These are phyloP conservation scores for Biancaea sappan DNA, from an alignment of 306 rosid genomes.

Conservation along the genomic window DNA sequence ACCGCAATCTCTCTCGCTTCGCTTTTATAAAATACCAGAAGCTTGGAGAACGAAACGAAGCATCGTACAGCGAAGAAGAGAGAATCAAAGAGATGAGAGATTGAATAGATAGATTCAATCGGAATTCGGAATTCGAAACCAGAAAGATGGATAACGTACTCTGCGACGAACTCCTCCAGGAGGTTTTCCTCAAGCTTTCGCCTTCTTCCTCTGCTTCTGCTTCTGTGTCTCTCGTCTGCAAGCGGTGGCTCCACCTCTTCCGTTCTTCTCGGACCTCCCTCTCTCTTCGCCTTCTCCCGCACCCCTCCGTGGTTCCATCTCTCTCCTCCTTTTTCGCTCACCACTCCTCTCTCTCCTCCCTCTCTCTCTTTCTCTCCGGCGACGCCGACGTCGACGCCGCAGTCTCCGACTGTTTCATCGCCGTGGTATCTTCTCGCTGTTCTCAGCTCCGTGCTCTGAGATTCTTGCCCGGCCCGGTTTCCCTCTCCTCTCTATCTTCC, in stretches of 20 bases:
- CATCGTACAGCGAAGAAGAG: too few relatives aligned
- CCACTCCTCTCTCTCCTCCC: constrained; percentile 63
- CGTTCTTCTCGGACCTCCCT: constrained; percentile 69
- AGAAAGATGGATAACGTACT: constrained; percentile 54
- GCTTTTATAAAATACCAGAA: neutral
- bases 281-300: constrained; percentile 56
- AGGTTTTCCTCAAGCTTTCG: constrained; percentile 69
- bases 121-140: neutral
- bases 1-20: constrained; percentile 33
- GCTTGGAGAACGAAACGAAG: neutral
- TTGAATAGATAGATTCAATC: neutral
- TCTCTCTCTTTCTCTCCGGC: constrained; percentile 48
- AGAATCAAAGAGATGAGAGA: neutral
- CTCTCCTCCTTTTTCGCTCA: constrained; percentile 57
- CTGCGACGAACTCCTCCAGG: constrained; percentile 80
- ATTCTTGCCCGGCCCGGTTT: constrained; percentile 53
- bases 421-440: constrained; percentile 45
- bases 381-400: constrained; percentile 2
- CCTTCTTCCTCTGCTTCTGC: constrained; percentile 50
- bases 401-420: constrained; percentile 42
- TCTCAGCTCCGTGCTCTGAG: constrained; percentile 53
- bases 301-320: constrained; percentile 38
- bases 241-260: constrained; percentile 83
- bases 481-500: constrained; percentile 61
- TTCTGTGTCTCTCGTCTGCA: constrained; percentile 70